Percentiles rank a stretch among this genome's conserved stretches.
phyloP scores from a whole-genome alignment of 2,329 filamentous ascomycete genomes.

The Scedosporium apiospermum region DNA sequence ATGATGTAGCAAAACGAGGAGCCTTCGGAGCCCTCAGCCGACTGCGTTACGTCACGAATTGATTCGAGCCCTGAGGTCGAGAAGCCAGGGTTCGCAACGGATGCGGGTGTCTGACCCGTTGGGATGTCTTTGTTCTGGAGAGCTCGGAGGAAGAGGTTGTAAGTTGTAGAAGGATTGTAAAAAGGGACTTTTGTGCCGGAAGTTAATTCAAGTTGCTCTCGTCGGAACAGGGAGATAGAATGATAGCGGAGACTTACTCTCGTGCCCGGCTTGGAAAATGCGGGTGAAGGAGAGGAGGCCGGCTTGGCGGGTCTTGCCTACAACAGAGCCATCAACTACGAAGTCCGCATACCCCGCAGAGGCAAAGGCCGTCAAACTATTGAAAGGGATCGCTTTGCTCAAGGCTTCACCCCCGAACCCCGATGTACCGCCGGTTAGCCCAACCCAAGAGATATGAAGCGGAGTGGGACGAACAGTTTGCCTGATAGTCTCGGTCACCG shows the following conservation, averaged over 20 bases:
- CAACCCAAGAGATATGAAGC: neutral
- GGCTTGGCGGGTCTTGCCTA: constrained; percentile 65
- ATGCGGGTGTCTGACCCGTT: constrained; percentile 38
- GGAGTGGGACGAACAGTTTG: constrained; percentile 38
- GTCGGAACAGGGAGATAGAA: neutral
- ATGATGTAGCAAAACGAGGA: constrained; percentile 6
- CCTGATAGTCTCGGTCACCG: constrained; percentile 53
- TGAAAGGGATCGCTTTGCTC: constrained; percentile 50
- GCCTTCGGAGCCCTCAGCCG: neutral
- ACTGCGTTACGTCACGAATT: neutral
- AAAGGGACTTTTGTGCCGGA: constrained; percentile 31
- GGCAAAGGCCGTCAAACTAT: constrained; percentile 32
- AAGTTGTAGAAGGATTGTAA: constrained; percentile 50
- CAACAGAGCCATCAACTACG: constrained; percentile 51
- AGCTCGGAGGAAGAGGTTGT: constrained; percentile 52
- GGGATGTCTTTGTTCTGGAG: constrained; percentile 45
- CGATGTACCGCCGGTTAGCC: neutral
- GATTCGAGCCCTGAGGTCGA: neutral
- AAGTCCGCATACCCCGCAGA: constrained; percentile 64
- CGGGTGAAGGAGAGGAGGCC: constrained; percentile 66
- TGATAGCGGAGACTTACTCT: constrained; percentile 15
- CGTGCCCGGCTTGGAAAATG: constrained; percentile 57
- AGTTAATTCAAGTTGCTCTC: neutral
- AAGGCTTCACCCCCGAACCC: constrained; percentile 59
- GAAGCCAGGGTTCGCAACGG: constrained; percentile 23